A percentile compares a stretch with the other conserved stretches of the same genome.
These are phyloP conservation scores for Torulaspora maleeae DNA, from an alignment of 805 yeast species.

Conservation along the genomic window DNA sequence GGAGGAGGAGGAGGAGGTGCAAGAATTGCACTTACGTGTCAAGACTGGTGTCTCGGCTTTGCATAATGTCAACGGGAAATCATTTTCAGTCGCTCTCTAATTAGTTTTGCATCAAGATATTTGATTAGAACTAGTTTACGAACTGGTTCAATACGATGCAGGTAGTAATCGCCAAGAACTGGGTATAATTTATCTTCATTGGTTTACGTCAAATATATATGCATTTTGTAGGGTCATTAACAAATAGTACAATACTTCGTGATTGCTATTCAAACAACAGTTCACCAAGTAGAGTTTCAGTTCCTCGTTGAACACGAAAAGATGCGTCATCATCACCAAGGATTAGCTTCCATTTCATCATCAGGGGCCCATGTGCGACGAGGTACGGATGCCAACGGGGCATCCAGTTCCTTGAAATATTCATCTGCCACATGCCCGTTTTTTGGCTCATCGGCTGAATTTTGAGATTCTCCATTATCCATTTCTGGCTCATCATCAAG, in stretches of 20 bases:
- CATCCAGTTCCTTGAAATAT: conserved; percentile 66
- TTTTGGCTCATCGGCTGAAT: conserved; percentile 17
- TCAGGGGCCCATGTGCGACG: conserved; percentile 45
- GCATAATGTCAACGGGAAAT: conserved; percentile 40
- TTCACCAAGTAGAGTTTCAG: no score
- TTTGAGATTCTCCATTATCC: conserved; percentile 12
- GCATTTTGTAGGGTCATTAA: background rate
- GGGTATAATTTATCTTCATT: background rate
- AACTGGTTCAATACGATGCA: no score
- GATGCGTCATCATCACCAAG: conserved; percentile 45
- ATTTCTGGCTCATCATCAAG: conserved; percentile 14
- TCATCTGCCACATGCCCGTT: conserved; percentile 49
- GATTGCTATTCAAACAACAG: background rate
- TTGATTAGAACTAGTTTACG: no score
- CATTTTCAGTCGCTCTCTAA: conserved; percentile 25
- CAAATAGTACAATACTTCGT: background rate
- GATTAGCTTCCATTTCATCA: conserved; percentile 56
- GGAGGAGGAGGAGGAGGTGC: conserved; percentile 18
- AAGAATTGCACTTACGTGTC: conserved; percentile 41
- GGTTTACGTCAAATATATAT: background rate
- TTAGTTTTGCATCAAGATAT: background rate
- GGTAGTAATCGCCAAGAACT: background rate
- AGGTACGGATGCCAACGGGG: conserved; percentile 48
- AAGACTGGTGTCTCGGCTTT: conserved; percentile 40
- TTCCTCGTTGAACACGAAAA: no score